Base-by-base conservation (phyloP, 495 filamentous ascomycete genomes). In the Trichocladium uniseriatum region DNA sequence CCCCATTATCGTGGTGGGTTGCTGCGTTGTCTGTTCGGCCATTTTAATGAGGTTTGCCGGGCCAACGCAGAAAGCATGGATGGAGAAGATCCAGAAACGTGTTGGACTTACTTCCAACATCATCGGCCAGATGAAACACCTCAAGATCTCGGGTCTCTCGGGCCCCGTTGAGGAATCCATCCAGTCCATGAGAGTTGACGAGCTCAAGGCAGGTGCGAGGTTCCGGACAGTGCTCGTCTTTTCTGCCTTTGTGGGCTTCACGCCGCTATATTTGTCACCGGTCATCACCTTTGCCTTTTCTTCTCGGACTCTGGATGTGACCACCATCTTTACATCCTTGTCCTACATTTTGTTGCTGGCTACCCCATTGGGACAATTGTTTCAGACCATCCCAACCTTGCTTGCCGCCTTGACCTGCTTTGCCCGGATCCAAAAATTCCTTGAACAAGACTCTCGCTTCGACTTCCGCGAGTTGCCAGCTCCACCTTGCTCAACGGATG, bases 331-430 rank as follows among this genome's bases (percentile, higher is more conserved):
- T 58, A 83, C 81, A 0, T 78, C 81, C 4, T 47, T 84, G 1
- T 79, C 81, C 0, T 76, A 83, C n/a, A 76, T 84, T 32, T 57
- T 75, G 0, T 69, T 86, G 6, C 60, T 86, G 15, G 65, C 79
- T 1, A 66, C 71, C 8, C 82, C 82, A 0, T 64, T 83, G 1
- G 54, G 70, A 6, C 67, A 58, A 3, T 55, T 85, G n/a, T 77
- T 86, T 35, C 76, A 78, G 66, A 66, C 67, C 6, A 55, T 84
- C 5, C 75, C 79, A 44, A 57, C 54, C 6, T 70, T 82, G 24
- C 59, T 73, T 5, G 74, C 72, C 0, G 73, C 74, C 3, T 56
- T 81, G 6, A 76, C 79, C 3, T 83, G 79, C 41, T 75, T 84
- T 41, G 56, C 61, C 20, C 70, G 81, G 3, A 80, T 84, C 16